Evolutionary conservation across 768 basidiomycete species (phyloP).

Genomic region (Collybia sordida): DNA sequence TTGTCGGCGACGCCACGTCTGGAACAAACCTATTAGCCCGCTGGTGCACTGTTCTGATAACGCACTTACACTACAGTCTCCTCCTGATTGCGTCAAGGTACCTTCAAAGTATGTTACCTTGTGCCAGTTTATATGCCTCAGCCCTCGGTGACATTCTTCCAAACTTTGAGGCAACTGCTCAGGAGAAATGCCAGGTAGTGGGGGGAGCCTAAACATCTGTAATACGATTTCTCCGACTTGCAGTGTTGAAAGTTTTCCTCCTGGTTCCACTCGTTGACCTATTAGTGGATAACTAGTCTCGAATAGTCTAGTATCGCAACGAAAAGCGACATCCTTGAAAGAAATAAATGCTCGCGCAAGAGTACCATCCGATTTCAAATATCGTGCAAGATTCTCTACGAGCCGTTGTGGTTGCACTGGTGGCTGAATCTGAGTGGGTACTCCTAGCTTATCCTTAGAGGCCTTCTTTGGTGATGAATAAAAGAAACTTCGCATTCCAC

Average conservation of each 20-base stretch:
- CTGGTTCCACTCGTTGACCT: constrained; percentile 64
- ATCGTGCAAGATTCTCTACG: constrained; percentile 77
- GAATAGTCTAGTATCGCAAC: constrained; percentile 83
- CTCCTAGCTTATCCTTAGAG: constrained; percentile 45
- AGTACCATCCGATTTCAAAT: constrained; percentile 83
- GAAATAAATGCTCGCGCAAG: constrained; percentile 85
- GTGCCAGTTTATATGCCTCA: constrained; percentile 91
- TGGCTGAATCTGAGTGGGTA: constrained; percentile 30
- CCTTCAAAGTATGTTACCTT: constrained; percentile 94
- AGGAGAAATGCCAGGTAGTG: constrained; percentile 77
- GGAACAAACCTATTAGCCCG: constrained; percentile 6
- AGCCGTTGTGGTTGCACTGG: constrained; percentile 45
- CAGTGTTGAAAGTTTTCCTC: constrained; percentile 57
- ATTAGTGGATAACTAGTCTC: constrained; percentile 83
- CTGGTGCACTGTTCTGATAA: background rate
- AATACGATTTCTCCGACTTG: constrained; percentile 87
- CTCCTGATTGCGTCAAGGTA: constrained; percentile 88
- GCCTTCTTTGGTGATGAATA: constrained; percentile 72
- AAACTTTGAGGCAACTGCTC: constrained; percentile 87
- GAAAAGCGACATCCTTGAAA: constrained; percentile 82
- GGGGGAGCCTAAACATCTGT: constrained; percentile 88
- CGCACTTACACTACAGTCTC: constrained; percentile 80
- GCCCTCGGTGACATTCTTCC: constrained; percentile 87
- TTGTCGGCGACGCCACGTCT: constrained; percentile 84
- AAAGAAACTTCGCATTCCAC: constrained; percentile 76